Evolutionary conservation across 129 eudicot species (phyloP).

Genomic region (Artemisia annua): DNA sequence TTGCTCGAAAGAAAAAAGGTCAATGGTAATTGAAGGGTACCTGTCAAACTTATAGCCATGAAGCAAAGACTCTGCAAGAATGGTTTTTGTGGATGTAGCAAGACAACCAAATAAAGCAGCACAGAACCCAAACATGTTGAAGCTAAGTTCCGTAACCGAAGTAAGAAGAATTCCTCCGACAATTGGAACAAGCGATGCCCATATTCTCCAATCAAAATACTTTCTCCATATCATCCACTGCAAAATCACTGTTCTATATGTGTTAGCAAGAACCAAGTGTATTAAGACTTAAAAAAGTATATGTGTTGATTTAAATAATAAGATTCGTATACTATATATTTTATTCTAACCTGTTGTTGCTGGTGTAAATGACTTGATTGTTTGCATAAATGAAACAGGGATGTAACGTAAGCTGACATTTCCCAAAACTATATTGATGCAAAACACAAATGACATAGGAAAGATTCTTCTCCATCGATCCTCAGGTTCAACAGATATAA

Average conservation of each 20-base stretch:
- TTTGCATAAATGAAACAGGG: slow-evolving; percentile 98
- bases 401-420: slow-evolving; percentile 96
- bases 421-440: slow-evolving; percentile 90
- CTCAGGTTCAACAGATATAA: slow-evolving; percentile 78
- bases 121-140: slow-evolving; percentile 79
- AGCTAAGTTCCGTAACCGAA: slow-evolving; percentile 91
- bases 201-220: slow-evolving; percentile 84
- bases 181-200: slow-evolving; percentile 91
- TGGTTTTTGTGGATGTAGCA: slow-evolving; percentile 97
- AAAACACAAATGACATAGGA: slow-evolving; percentile 96
- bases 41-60: slow-evolving; percentile 99
- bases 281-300: too few relatives aligned
- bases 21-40: slow-evolving; percentile 36
- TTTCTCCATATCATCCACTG: slow-evolving; percentile 99
- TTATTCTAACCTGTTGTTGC: slow-evolving; percentile 88
- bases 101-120: slow-evolving; percentile 98
- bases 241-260: slow-evolving; percentile 68
- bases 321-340: neutral
- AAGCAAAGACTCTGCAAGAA: slow-evolving; percentile 90
- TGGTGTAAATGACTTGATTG: slow-evolving; percentile 95
- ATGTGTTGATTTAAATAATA: too few relatives aligned
- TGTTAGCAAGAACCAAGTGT: slow-evolving; percentile 5
- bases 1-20: neutral
- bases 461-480: slow-evolving; percentile 97
- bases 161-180: slow-evolving; percentile 98